Percentiles rank a stretch among this genome's conserved stretches.
These are phyloP conservation scores for Phascolomyces articulosus DNA, from an alignment of 371 early-diverging fungal genomes.

Conservation along the genomic window DNA sequence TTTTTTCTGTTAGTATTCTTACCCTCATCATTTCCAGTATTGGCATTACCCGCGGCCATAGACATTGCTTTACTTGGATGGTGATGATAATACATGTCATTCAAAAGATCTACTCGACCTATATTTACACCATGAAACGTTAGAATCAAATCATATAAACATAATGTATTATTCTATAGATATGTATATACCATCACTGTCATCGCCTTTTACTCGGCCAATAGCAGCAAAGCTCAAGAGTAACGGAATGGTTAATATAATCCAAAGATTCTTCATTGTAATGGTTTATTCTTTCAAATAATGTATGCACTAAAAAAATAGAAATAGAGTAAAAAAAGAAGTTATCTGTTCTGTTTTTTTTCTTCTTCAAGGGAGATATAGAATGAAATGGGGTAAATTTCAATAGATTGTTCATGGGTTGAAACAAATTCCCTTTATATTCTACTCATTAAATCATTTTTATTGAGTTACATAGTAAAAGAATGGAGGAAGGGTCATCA, in stretches of 20 bases:
- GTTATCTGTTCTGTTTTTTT: too few species aligned
- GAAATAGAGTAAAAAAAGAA: not conserved
- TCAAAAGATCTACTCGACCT: not conserved
- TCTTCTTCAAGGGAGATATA: too few species aligned
- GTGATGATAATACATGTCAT: constrained; percentile 27
- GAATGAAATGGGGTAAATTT: not conserved
- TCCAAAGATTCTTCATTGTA: not conserved
- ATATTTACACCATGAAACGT: too few species aligned
- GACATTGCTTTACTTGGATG: constrained; percentile 26
- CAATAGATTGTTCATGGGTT: not conserved
- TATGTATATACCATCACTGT: not conserved
- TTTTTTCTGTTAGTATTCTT: not conserved
- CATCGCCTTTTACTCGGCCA: not conserved
- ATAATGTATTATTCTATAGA: too few species aligned
- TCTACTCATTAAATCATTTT: not conserved
- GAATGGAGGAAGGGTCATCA: too few species aligned
- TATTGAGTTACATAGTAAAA: too few species aligned
- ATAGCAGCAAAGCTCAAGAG: not conserved
- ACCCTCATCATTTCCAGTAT: not conserved
- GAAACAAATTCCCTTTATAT: not conserved
- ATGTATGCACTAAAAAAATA: not conserved
- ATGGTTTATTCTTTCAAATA: not conserved
- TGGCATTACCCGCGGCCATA: not conserved
- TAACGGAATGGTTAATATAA: not conserved
- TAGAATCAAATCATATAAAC: too few species aligned